These are phyloP conservation scores for Luffa aegyptiaca DNA, from an alignment of 306 rosid species.

Conservation along the genomic window DNA sequence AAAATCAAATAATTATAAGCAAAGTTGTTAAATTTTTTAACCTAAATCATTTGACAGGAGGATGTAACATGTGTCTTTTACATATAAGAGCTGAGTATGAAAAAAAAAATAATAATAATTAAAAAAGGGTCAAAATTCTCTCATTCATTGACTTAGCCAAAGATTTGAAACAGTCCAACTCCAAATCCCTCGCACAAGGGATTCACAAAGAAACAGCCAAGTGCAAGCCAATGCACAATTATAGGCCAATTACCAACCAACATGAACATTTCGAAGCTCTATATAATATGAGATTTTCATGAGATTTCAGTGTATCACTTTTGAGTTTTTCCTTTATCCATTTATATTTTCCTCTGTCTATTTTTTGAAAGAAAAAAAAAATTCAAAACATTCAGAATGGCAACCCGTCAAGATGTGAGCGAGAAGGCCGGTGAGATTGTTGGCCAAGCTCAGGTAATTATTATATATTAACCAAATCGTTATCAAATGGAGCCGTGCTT, in stretches of 20 bases:
- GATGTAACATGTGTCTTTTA: too few relatives aligned
- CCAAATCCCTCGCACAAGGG: not conserved
- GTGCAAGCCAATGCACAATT: not conserved
- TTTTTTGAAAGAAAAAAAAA: not conserved
- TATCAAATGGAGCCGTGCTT: not conserved
- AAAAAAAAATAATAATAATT: too few relatives aligned
- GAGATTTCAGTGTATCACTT: not conserved
- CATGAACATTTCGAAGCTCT: not conserved
- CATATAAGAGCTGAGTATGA: too few relatives aligned
- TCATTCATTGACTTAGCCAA: not conserved
- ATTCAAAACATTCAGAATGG: conserved; percentile 13
- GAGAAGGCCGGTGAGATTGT: conserved; percentile 17
- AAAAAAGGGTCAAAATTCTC: too few relatives aligned
- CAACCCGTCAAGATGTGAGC: conserved; percentile 14
- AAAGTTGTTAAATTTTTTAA: too few relatives aligned
- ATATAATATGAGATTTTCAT: not conserved
- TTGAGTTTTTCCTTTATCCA: too few relatives aligned
- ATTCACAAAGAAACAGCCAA: not conserved
- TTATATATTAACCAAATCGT: not conserved
- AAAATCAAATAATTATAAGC: too few relatives aligned
- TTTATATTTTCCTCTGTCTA: not conserved
- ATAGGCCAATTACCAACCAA: not conserved
- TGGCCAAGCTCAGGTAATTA: conserved; percentile 28
- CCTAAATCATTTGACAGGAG: too few relatives aligned
- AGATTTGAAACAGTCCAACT: not conserved